Conservation (phyloP, 202 grass and related monocot species). For the Saccharum hybrid region DNA sequence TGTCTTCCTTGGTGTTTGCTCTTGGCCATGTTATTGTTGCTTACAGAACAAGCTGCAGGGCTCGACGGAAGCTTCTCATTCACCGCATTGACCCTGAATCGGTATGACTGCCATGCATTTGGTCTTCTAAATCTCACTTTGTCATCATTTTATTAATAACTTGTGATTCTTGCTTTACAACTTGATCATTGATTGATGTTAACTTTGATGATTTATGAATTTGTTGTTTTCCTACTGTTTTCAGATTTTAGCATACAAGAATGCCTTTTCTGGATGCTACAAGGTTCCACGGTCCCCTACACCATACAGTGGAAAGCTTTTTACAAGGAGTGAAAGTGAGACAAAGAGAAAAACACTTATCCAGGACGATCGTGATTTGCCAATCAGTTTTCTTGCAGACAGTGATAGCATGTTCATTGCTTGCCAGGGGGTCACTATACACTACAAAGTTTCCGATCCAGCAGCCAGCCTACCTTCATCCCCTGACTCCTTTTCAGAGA, state of each 20-base stretch:
- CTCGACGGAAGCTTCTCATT: conserved; percentile 78
- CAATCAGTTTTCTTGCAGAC: conserved; percentile 87
- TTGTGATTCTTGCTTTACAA: neutral
- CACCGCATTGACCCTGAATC: conserved; percentile 83
- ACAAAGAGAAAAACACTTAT: conserved; percentile 67
- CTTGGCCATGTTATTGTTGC: conserved; percentile 86
- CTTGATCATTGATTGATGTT: neutral
- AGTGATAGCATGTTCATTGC: conserved; percentile 78
- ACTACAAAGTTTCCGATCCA: conserved; percentile 75
- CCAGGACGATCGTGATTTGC: conserved; percentile 69
- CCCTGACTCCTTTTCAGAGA: conserved; percentile 43
- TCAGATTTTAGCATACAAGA: conserved; percentile 76
- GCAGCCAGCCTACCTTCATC: conserved; percentile 41
- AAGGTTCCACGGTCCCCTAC: conserved; percentile 80
- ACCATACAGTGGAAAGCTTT: conserved; percentile 64
- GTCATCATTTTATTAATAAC: neutral
- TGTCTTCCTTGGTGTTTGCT: conserved; percentile 89
- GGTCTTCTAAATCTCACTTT: conserved; percentile 19
- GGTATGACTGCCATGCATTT: conserved; percentile 45
- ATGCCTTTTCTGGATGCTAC: conserved; percentile 64
- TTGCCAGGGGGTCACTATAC: conserved; percentile 81
- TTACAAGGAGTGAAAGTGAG: conserved; percentile 79
- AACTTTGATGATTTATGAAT: conserved; percentile 21
- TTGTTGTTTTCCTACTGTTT: neutral
- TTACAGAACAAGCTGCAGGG: conserved; percentile 86